These are phyloP conservation scores for Cylindrotheca fusiformis DNA, from an alignment of 108 stramenopile genomes.

Conservation along the genomic window DNA sequence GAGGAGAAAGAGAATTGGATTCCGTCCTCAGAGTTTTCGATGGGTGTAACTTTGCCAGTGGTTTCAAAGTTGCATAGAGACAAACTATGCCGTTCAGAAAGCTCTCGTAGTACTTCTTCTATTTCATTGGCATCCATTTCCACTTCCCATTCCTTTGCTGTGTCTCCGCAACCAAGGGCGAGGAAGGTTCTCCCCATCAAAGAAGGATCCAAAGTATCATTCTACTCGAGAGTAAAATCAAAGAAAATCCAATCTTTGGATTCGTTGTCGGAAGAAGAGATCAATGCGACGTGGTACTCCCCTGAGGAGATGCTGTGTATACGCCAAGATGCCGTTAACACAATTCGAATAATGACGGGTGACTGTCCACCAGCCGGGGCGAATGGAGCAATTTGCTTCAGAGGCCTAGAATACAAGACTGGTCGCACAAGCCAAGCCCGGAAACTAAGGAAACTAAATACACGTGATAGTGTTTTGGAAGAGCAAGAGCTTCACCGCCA, in stretches of 20 bases:
- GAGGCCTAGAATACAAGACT: not conserved
- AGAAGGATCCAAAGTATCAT: not conserved
- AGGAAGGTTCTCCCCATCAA: not conserved
- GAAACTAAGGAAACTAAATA: not conserved
- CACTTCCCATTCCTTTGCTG: no score
- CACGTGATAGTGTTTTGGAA: slow-evolving; percentile 27
- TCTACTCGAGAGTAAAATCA: not conserved
- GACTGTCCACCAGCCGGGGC: not conserved
- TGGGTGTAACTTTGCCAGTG: no score
- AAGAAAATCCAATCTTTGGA: not conserved
- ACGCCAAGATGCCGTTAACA: not conserved
- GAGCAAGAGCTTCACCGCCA: slow-evolving; percentile 38
- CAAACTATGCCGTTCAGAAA: no score
- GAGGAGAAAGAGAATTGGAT: no score
- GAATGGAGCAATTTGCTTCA: not conserved
- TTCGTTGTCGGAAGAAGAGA: not conserved
- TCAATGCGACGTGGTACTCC: slow-evolving; percentile 2
- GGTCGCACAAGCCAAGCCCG: not conserved
- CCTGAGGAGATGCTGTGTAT: not conserved
- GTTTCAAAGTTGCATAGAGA: no score
- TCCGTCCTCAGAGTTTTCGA: no score
- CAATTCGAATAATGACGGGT: not conserved
- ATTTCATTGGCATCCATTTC: no score
- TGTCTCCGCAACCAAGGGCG: no score
- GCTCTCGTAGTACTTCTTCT: no score